Evolutionary conservation across 495 filamentous ascomycete species (phyloP), one percentile per base, ranked within the genome.

Genomic region (Xylaria castorea): DNA sequence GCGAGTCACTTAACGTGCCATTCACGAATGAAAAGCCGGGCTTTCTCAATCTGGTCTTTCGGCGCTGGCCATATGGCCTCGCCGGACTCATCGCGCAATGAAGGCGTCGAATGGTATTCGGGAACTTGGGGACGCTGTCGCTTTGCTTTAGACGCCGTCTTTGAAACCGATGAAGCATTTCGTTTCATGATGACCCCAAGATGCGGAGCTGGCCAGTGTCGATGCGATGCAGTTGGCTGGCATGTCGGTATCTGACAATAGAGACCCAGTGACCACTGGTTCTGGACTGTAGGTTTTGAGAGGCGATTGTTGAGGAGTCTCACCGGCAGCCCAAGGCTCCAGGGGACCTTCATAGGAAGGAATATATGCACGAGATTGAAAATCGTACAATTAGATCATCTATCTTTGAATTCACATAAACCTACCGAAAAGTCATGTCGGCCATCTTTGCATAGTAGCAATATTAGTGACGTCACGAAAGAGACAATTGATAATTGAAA

Each of bases 31-130:
- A 88, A 84, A 12, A 63, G 50, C 25, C 84, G 73, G 7, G 86
- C 87, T 9, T 61, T 74, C 14, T 83, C 77, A n/a, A 89, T 86
- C 62, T 87, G 84, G 25, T 71, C 69, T 48, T 72, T 76, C 12
- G 85, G 83, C 3, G 88, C 88, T n/a, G 88, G 88, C 88, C 88
- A 90, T 70, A 87, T 76, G 18, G 80, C 77, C 25, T 80, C 77
- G 12, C 86, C 87, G 42, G 80, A 58, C 18, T 80, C 79, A 71
- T 86, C 85, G 40, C 75, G 73, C 32, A 72, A 66, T 9, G 80
- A 75, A 30, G 76, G 72, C 18, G 74, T 80, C 57, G 80, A 70
- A 71, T 83, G 84, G 67, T 85, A 85, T 53, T 85, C 82, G 32
- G 81, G 72, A 22, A 78, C 69, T 73, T 80, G 50, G 1, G 46